Percentiles rank a stretch among this genome's conserved stretches.
Conservation (phyloP, 2,329 filamentous ascomycete species). For the Chaetomiaceae sp. region DNA sequence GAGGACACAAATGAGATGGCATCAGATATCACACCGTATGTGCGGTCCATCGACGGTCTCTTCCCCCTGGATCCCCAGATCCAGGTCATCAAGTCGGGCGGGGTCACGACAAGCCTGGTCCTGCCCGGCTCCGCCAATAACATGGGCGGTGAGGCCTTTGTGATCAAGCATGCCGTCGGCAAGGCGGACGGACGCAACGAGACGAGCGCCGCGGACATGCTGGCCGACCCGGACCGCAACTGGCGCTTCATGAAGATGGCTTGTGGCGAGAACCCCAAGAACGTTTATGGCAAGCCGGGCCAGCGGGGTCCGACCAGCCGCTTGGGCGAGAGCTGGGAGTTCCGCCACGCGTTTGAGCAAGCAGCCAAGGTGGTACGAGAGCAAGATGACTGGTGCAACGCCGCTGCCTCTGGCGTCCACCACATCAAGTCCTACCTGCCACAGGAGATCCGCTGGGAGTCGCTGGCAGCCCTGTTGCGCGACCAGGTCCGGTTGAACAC, state of each 20-base stretch:
- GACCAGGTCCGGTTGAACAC: slow-evolving; percentile 66
- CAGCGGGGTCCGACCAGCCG: slow-evolving; percentile 53
- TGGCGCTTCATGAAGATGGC: slow-evolving; percentile 76
- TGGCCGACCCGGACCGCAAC: slow-evolving; percentile 59
- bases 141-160: slow-evolving; percentile 65
- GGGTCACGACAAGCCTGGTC: slow-evolving; percentile 64
- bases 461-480: slow-evolving; percentile 56
- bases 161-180: slow-evolving; percentile 64
- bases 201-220: slow-evolving; percentile 57
- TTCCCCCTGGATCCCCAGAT: slow-evolving; percentile 61
- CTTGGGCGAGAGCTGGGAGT: slow-evolving; percentile 65
- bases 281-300: slow-evolving; percentile 52
- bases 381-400: slow-evolving; percentile 65
- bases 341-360: slow-evolving; percentile 63
- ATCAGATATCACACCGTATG: slow-evolving; percentile 61
- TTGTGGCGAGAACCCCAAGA: slow-evolving; percentile 66
- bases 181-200: slow-evolving; percentile 55
- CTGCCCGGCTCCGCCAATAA: slow-evolving; percentile 70
- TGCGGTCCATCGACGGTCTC: slow-evolving; percentile 61
- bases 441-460: slow-evolving; percentile 59
- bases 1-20: slow-evolving; percentile 61
- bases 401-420: slow-evolving; percentile 48
- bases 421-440: slow-evolving; percentile 55
- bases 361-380: slow-evolving; percentile 51
- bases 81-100: slow-evolving; percentile 65